Percentiles rank a stretch among this genome's conserved stretches.
phyloP scores from a whole-genome alignment of 2,329 filamentous ascomycete species.

The Aaosphaeria arxii region DNA sequence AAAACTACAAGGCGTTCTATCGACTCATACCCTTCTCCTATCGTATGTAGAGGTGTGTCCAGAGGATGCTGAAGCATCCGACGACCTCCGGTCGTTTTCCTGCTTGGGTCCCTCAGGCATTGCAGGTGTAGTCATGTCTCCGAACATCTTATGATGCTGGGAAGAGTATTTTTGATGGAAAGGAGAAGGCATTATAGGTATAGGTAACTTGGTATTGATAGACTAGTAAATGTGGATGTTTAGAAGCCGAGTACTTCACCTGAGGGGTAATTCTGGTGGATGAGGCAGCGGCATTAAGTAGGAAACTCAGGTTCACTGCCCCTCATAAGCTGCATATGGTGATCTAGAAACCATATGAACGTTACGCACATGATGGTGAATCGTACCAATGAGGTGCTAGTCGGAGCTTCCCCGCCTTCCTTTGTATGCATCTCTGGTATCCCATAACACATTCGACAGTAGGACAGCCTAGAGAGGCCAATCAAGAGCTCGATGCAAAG shows the following conservation, averaged over 20 bases:
- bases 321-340: background rate
- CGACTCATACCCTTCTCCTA: conserved; percentile 25
- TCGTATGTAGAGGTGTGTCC: conserved; percentile 16
- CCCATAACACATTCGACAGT: conserved; percentile 6
- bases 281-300: too few species aligned
- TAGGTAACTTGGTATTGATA: background rate
- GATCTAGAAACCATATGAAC: conserved; percentile 17
- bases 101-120: conserved; percentile 35
- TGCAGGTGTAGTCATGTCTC: conserved; percentile 19
- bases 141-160: conserved; percentile 31
- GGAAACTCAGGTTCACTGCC: too few species aligned
- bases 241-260: too few species aligned
- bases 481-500: too few species aligned
- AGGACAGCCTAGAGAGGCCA: too few species aligned
- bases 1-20: too few species aligned
- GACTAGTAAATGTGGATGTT: too few species aligned
- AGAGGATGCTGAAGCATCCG: conserved; percentile 26
- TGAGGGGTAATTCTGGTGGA: too few species aligned
- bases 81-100: conserved; percentile 28
- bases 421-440: too few species aligned
- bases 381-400: conserved; percentile 32
- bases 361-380: conserved; percentile 28
- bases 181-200: conserved; percentile 31
- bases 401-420: conserved; percentile 30
- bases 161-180: conserved; percentile 38